Evolutionary conservation across 768 basidiomycete genomes (phyloP), one percentile per base, ranked within the genome.

Genomic region (Hygrophorus russula): DNA sequence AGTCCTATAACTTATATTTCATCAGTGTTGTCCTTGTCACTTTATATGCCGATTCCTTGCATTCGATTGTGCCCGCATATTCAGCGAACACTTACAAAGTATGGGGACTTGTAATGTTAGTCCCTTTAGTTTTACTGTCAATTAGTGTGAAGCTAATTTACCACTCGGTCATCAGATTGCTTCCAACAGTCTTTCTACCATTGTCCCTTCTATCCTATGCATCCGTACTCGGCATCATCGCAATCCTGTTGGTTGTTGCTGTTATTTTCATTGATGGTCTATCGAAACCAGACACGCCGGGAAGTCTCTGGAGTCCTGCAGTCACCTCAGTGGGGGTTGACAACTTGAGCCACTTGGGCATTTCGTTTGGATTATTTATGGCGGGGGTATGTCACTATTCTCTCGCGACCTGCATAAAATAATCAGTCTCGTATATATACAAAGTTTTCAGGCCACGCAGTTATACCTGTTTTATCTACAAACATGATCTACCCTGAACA

Each of bases 311-410:
- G 71, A 63, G 67, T 37, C 84, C 86, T 3, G 81, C 78, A 20
- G 62, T 67, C n/a, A 96, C 91, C 0, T 73, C 68, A 14, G 47
- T 80, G 9, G 68, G 68, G 4, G 66, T 84, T 11, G 63, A 63
- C 18, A 73, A 68, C 46, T 61, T 67, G 49, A 61, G 62, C 14
- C 72, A 82, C 43, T 64, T 94, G 28, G 84, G 90, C 1, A 59
- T 94, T 19, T 76, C 85, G 11, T 83, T 92, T 51, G 93, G 93
- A 1, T 66, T 98, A 48, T 79, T 97, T 54, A 90, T 98, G 80
- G 86, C 88, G 6, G 90, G 92, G 12, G 88, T 90, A 56, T 55
- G 75, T 56, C 17, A 28, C 49, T 15, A 4, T 39, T 39, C 8
- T 8, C 13, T n/a, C 33, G 12, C 32, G 34, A 29, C 39, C 4